Conservation (phyloP, 192 early-diverging fungal species). For the Backusella sp. region DNA sequence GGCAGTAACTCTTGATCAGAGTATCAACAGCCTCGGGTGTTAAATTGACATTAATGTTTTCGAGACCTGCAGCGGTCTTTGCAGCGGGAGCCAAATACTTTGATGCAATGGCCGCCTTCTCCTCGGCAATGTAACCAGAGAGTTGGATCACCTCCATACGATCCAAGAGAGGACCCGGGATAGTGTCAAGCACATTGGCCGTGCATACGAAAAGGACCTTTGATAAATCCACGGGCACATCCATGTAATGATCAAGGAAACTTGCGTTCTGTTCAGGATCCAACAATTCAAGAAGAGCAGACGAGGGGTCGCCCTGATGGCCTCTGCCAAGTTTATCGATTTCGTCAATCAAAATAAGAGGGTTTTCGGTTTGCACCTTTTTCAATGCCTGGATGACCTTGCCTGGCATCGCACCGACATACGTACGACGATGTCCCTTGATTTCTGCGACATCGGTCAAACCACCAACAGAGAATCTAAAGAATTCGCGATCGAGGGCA, state of each 20-base stretch:
- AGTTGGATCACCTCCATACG: constrained; percentile 98
- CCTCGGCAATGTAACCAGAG: constrained; percentile 86
- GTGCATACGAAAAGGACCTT: constrained; percentile 99
- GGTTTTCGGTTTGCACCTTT: constrained; percentile 98
- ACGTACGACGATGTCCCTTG: constrained; percentile 98
- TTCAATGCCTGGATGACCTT: constrained; percentile 99
- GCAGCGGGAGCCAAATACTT: constrained; percentile 89
- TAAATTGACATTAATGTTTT: constrained; percentile 67
- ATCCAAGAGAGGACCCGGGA: constrained; percentile 96
- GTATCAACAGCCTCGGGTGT: constrained; percentile 75
- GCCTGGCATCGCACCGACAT: constrained; percentile 99
- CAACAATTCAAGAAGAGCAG: constrained; percentile 92
- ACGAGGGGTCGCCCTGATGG: constrained; percentile 97
- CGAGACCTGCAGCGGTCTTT: constrained; percentile 78
- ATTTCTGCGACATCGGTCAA: constrained; percentile 98
- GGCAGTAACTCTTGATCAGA: constrained; percentile 89
- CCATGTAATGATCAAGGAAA: constrained; percentile 99
- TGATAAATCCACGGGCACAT: constrained; percentile 96
- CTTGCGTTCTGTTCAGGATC: constrained; percentile 98
- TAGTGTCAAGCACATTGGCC: constrained; percentile 96
- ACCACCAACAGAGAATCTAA: constrained; percentile 96
- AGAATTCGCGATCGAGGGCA: constrained; percentile 92
- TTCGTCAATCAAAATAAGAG: constrained; percentile 97
- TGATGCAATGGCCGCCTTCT: constrained; percentile 93
- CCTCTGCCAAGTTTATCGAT: constrained; percentile 98